Evolutionary conservation across 2,329 filamentous ascomycete genomes (phyloP), one percentile per base, ranked within the genome.

Genomic region (Cladophialophora carrionii): DNA sequence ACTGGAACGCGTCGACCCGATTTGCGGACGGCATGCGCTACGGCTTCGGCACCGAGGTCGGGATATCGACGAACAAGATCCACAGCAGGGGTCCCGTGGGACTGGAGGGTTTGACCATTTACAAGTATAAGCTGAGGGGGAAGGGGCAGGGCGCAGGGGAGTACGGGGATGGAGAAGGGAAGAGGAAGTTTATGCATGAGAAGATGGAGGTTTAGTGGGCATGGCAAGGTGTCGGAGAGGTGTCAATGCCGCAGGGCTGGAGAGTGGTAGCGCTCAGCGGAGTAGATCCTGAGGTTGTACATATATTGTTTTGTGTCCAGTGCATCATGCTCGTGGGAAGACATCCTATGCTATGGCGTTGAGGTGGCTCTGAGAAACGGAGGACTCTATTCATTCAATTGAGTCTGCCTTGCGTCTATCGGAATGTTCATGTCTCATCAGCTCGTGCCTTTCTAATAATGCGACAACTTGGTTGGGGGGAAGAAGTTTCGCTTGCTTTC

Each of bases 1-100:
- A 96, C 83, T 97, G 94, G 92, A 99, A 99, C 76, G 91, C 92
- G 7, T 96, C 91, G 26, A 96, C 92, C 8, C 87, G 95, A 57
- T 94, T 99, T 80, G 92, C 93, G 5, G 95, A 99, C 76, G 95
- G 95, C 7, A 97, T 96, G 90, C 85, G 95, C 49, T 98, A 96
- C 76, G 95, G 95, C 7, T 99, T 99, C 78, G 95, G 95, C 55
- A 98, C 95, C 0, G 95, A 99, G 79, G 95, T 99, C 26, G 95
- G 95, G 61, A 98, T 99, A 78, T 96, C 91, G 80, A 99, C 95
- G 57, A 99, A 97, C 82, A 99, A 98, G 82, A 96, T 99, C 69
- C 95, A 99, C 76, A 90, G 91, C 1, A 84, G 95, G 57, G 95
- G 95, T 0, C 95, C 95, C 0, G 95, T 99, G 5, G 95, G 95